Evolutionary conservation across 371 early-diverging fungal genomes (phyloP).

Genomic region (Mortierella sp.): DNA sequence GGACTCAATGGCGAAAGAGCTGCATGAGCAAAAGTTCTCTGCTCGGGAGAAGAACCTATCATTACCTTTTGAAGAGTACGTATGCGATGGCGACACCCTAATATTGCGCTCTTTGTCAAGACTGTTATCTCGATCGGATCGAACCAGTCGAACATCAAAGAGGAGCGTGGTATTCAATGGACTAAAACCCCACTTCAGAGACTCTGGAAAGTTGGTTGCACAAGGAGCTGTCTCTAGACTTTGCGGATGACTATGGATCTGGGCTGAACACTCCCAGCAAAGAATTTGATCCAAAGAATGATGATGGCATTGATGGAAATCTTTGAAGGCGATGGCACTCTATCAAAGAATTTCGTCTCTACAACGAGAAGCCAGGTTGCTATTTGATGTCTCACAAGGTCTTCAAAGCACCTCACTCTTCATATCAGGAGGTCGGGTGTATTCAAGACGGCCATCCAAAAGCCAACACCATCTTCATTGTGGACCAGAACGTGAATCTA

Average conservation of each 20-base stretch:
- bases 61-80: constrained; percentile 20
- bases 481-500: constrained; percentile 34
- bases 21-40: constrained; percentile 3
- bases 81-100: constrained; percentile 36
- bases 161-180: constrained; percentile 32
- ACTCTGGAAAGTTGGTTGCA: constrained; percentile 34
- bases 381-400: constrained; percentile 35
- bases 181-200: constrained; percentile 11
- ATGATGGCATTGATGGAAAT: not conserved
- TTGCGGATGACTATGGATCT: constrained; percentile 28
- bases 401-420: constrained; percentile 24
- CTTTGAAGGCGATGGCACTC: constrained; percentile 34
- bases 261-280: not conserved
- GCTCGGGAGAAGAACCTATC: constrained; percentile 8
- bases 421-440: constrained; percentile 39
- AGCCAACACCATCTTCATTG: constrained; percentile 36
- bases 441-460: constrained; percentile 32
- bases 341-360: constrained; percentile 42
- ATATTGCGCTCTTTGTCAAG: constrained; percentile 22
- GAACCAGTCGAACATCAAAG: constrained; percentile 33
- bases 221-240: constrained; percentile 23
- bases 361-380: constrained; percentile 32
- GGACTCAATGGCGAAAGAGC: constrained; percentile 9
- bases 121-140: constrained; percentile 26
- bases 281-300: not conserved